Evolutionary conservation across 2,329 filamentous ascomycete species (phyloP), one percentile per base, ranked within the genome.

Genomic region (Thelonectria rubi): DNA sequence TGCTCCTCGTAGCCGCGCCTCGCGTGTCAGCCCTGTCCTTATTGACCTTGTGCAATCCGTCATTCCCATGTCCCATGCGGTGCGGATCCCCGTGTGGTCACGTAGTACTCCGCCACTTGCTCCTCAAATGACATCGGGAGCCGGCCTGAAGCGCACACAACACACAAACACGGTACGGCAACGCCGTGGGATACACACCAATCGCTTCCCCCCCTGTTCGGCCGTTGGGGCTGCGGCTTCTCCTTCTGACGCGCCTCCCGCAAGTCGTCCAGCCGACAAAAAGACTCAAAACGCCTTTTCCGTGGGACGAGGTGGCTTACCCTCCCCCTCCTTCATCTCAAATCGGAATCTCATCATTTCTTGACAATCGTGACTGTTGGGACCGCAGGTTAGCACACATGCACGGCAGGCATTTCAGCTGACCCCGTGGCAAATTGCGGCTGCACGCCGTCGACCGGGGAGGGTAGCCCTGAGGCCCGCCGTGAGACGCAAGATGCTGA

Each of bases 361-460:
- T 91, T 91, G 75, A 91, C 79, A 77, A 91, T 91, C 12, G 78
- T 80, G 30, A 80, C 78, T 80, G 58, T 47, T 30, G 4, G 21
- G 49, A 48, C 63, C 47, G 17, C 24, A 30, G 10, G 67, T 77
- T 68, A 77, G 45, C 17, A 47, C 21, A 47, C n/a, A 47, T 30
- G 75, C 65, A 65, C 58, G 58, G 49, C 42, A 59, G 47, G 46
- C 42, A 55, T 51, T 30, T 50, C 59, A 65, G 55, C 52, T 63
- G 60, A 59, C 48, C 59, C 40, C 64, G 55, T 53, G 37, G 64
- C 40, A 59, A 59, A 34, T 60, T 63, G 52, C 59, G 30, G 55
- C 55, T 55, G 54, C 37, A 54, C 48, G 30, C 30, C 62, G 48
- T 50, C 66, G 62, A 59, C 54, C 57, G 45, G 65, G 62, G 43